A percentile compares a stretch with the other conserved stretches of the same genome.
Conservation (phyloP, 306 rosid species). For the Urtica urens region DNA sequence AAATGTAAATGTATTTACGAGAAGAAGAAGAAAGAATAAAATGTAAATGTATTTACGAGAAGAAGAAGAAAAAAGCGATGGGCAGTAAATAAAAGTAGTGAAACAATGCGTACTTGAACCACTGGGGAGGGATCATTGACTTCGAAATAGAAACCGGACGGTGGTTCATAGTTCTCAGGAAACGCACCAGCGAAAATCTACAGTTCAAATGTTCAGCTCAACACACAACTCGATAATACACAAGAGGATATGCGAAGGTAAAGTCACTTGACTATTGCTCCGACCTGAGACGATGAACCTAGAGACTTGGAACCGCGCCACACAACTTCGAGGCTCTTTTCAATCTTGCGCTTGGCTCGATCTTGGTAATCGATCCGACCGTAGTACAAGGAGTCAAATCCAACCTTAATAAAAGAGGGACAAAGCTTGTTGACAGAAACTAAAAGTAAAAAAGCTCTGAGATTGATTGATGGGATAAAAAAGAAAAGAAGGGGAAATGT, state of each 20-base stretch:
- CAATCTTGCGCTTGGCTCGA: slow-evolving; percentile 37
- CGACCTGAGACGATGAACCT: slow-evolving; percentile 41
- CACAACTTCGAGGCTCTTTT: slow-evolving; percentile 40
- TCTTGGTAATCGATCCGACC: slow-evolving; percentile 49
- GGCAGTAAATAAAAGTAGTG: slow-evolving; percentile 19
- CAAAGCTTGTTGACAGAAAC: not conserved
- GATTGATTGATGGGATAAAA: not conserved
- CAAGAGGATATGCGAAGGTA: not conserved
- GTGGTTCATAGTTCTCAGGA: slow-evolving; percentile 48
- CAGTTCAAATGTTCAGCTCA: slow-evolving; percentile 1
- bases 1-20: too few relatives aligned
- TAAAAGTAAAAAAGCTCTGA: not conserved
- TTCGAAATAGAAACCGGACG: slow-evolving; percentile 48
- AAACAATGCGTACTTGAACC: slow-evolving; percentile 27
- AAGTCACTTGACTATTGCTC: not conserved
- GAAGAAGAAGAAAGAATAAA: slow-evolving; percentile 9
- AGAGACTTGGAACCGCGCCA: slow-evolving; percentile 45
- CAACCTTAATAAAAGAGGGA: slow-evolving; percentile 21
- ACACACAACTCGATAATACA: not conserved
- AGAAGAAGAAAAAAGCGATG: slow-evolving; percentile 6
- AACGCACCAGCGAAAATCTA: slow-evolving; percentile 50
- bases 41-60: too few relatives aligned
- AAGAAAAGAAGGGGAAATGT: not conserved
- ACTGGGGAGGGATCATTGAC: slow-evolving; percentile 41
- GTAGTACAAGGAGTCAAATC: slow-evolving; percentile 38